phyloP scores from a whole-genome alignment of 805 yeast genomes.

The Metschnikowia anglica region DNA sequence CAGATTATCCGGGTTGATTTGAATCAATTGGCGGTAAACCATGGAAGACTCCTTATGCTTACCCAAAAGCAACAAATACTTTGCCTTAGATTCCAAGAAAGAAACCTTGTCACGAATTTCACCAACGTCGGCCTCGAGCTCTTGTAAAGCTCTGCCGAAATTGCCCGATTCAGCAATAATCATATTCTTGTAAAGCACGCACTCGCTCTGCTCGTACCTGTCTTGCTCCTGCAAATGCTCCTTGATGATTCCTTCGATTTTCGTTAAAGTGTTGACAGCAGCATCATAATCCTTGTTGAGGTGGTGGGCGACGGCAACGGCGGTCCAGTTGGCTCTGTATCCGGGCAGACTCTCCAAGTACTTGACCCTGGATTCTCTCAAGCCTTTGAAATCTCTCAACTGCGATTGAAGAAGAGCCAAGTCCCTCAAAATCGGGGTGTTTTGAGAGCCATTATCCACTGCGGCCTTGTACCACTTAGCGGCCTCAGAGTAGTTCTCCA shows the following conservation, averaged over 20 bases:
- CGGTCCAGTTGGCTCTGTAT: slow-evolving; percentile 87
- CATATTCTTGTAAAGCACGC: slow-evolving; percentile 68
- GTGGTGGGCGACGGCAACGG: slow-evolving; percentile 81
- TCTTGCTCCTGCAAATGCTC: slow-evolving; percentile 68
- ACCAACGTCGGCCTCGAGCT: slow-evolving; percentile 51
- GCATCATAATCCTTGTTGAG: slow-evolving; percentile 63
- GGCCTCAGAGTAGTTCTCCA: slow-evolving; percentile 71
- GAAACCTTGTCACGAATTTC: slow-evolving; percentile 57
- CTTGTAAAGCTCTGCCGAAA: slow-evolving; percentile 59
- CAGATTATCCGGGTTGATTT: slow-evolving; percentile 81
- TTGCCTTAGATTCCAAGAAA: slow-evolving; percentile 65
- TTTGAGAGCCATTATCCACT: slow-evolving; percentile 71
- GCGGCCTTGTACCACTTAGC: slow-evolving; percentile 76
- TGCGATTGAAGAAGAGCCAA: slow-evolving; percentile 79
- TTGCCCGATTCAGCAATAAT: slow-evolving; percentile 65
- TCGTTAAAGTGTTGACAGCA: slow-evolving; percentile 69
- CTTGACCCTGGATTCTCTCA: slow-evolving; percentile 61
- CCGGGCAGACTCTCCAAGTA: slow-evolving; percentile 76
- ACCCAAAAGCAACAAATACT: slow-evolving; percentile 58
- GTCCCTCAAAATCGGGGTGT: slow-evolving; percentile 78
- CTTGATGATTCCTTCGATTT: slow-evolving; percentile 72
- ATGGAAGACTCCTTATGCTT: slow-evolving; percentile 62
- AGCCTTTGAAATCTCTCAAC: slow-evolving; percentile 64
- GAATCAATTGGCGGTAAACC: slow-evolving; percentile 64
- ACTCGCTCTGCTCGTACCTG: slow-evolving; percentile 76